Base-by-base conservation (phyloP, 768 basidiomycete species). In the Tylopilus sp. region DNA sequence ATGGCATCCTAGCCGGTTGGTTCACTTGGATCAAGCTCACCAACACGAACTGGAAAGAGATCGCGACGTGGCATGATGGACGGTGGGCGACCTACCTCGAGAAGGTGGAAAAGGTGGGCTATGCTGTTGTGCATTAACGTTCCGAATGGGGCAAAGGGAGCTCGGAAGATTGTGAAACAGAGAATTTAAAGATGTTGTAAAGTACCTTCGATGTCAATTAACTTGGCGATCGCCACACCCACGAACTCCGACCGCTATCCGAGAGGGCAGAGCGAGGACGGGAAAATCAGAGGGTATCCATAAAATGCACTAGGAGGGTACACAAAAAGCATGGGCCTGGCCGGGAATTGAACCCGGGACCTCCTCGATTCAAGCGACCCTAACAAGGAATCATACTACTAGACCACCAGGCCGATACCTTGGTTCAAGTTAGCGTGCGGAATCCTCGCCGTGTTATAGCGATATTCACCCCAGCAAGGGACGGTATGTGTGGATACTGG, bases 351-450 rank as follows among this genome's bases (percentile, higher is more conserved):
- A 79, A 79, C 77, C 76, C 76, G 73, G 78, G 77, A 76, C 78
- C 76, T 79, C 76, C 77, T 77, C 77, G 75, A 79, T 49, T 39
- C 47, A 53, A 47, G 47, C 30, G 56, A 53, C 78, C 78, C 79
- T 77, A 79, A 80, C 76, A 76, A 79, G 76, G 79, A 79, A 79
- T 80, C 79, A 80, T 80, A 78, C 79, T 75, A 79, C 78, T 79
- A 80, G 77, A 79, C 77, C 76, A 79, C 72, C 75, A 78, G 75
- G 78, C 76, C 77, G 53, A 51, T 20, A 36, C 13, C 3, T 20
- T 1, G 1, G 0, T 2, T n/a, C n/a, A n/a, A 1, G 0, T 7
- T 15, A 2, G 1, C 11, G 13, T 17, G 13, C 15, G 41, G 9
- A 23, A 11, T 23, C 28, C 33, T 13, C 23, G 7, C 36, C n/a